phyloP scores from a whole-genome alignment of 805 yeast genomes.

The Wickerhamiella hasegawae region DNA sequence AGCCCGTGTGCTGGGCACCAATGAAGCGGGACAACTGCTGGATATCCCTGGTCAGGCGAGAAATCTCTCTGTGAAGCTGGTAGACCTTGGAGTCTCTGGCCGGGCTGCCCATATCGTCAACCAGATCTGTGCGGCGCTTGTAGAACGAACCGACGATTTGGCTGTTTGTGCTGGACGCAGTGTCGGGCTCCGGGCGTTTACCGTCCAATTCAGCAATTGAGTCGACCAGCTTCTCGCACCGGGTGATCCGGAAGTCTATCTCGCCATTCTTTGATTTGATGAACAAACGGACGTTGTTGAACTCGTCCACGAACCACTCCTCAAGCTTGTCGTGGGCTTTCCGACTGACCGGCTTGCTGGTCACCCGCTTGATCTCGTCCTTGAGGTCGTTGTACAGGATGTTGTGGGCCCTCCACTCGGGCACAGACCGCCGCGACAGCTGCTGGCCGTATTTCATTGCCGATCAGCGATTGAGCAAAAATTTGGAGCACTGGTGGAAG shows the following conservation, averaged over 20 bases:
- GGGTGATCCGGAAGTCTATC: conserved; percentile 34
- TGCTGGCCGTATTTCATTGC: conserved; percentile 79
- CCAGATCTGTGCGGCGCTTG: no score
- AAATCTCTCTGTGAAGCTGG: conserved; percentile 25
- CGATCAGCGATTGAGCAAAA: background rate
- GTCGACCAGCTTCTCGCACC: conserved; percentile 26
- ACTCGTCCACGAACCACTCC: conserved; percentile 10
- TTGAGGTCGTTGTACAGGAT: conserved; percentile 71
- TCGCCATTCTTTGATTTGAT: conserved; percentile 56
- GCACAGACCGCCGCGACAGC: conserved; percentile 56
- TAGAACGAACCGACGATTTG: no score
- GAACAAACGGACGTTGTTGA: conserved; percentile 32
- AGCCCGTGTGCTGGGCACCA: conserved; percentile 53
- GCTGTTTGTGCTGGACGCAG: no score
- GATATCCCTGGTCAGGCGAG: conserved; percentile 32
- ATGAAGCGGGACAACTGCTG: conserved; percentile 58
- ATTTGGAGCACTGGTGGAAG: no score
- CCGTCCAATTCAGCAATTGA: conserved; percentile 12
- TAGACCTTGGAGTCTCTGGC: conserved; percentile 7
- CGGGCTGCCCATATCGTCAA: conserved; percentile 4
- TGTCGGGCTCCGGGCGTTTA: background rate
- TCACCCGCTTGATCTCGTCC: conserved; percentile 41
- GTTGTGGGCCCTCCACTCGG: conserved; percentile 78
- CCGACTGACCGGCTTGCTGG: conserved; percentile 17
- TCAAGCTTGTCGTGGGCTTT: conserved; percentile 6